A percentile compares a stretch with the other conserved stretches of the same genome.
phyloP scores from a whole-genome alignment of 495 filamentous ascomycete genomes.

The Staphylotrichum longicolle region DNA sequence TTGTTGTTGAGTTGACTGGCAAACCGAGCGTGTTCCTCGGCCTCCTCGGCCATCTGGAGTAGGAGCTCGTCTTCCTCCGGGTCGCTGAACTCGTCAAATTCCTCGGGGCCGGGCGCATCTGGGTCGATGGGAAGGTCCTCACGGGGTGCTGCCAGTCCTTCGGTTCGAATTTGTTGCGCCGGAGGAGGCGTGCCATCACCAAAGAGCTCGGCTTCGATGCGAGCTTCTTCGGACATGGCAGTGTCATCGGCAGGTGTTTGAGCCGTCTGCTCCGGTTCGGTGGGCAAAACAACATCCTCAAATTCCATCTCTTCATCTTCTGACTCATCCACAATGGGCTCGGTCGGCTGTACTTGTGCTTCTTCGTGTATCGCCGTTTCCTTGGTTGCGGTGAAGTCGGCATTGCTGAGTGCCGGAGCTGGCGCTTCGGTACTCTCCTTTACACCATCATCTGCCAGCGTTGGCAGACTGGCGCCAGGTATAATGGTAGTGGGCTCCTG shows the following conservation, averaged over 20 bases:
- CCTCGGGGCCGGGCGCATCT: constrained; percentile 33
- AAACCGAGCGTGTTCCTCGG: constrained; percentile 89
- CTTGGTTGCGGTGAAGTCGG: not conserved
- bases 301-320: constrained; percentile 37
- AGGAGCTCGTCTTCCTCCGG: constrained; percentile 90
- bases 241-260: constrained; percentile 7
- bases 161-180: constrained; percentile 3
- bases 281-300: constrained; percentile 39
- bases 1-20: constrained; percentile 79
- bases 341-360: not conserved
- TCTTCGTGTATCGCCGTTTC: not conserved
- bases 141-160: constrained; percentile 15
- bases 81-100: constrained; percentile 64
- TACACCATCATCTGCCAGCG: constrained; percentile 13
- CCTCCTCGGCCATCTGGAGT: constrained; percentile 78
- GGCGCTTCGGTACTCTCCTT: not conserved
- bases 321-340: constrained; percentile 17
- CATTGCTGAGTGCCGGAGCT: not conserved
- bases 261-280: not conserved
- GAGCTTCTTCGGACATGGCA: constrained; percentile 22
- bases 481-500: constrained; percentile 11
- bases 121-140: constrained; percentile 39
- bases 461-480: constrained; percentile 23
- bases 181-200: constrained; percentile 14
- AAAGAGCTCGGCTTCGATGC: constrained; percentile 31